Percentiles rank a stretch among this genome's conserved stretches.
Conservation (phyloP, 441 rosid genomes). For the Omphalea diandra region DNA sequence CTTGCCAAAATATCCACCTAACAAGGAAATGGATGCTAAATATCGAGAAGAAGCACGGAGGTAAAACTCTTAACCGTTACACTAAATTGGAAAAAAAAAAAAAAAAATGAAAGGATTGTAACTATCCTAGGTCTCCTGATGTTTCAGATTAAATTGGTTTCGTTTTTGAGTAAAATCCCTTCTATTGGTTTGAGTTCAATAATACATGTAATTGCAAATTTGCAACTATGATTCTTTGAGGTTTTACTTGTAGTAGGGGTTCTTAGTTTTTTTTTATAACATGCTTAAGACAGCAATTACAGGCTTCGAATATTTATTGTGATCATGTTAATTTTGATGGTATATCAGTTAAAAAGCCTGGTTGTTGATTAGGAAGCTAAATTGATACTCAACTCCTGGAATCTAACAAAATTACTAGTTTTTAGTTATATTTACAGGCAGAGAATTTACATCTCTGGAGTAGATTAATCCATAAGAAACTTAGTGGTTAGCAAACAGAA, state of each 20-base stretch:
- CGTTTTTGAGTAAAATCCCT: background rate
- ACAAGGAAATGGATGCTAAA: slow-evolving; percentile 91
- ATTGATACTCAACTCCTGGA: background rate
- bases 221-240: background rate
- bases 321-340: background rate
- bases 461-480: background rate
- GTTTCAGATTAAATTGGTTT: background rate
- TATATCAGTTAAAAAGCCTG: background rate
- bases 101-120: background rate
- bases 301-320: background rate
- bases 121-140: background rate
- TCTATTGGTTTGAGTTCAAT: background rate
- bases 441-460: background rate
- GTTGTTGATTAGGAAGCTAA: slow-evolving; percentile 10
- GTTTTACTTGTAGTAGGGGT: background rate
- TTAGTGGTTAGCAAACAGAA: background rate
- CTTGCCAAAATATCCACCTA: slow-evolving; percentile 88
- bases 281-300: background rate
- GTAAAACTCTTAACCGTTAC: slow-evolving; percentile 31
- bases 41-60: slow-evolving; percentile 66
- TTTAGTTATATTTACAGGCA: background rate
- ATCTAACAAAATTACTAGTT: background rate
- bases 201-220: background rate
- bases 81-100: background rate
- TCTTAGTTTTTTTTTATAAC: background rate